Percentiles rank a stretch among this genome's conserved stretches.
Conservation (phyloP, 2,329 filamentous ascomycete genomes). For the Lachnellula cervina region DNA sequence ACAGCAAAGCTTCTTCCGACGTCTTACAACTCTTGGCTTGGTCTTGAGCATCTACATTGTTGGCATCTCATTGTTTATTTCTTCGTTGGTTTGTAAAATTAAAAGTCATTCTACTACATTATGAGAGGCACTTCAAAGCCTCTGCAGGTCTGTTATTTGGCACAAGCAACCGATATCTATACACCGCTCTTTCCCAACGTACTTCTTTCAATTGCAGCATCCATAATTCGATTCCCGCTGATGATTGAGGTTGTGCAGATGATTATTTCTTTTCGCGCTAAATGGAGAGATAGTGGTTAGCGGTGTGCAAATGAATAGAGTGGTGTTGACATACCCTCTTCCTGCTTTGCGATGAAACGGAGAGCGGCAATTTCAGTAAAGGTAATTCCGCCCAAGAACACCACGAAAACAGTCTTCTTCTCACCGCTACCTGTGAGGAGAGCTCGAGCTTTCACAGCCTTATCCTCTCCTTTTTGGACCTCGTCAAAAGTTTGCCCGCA, state of each 20-base stretch:
- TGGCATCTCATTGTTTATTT: constrained; percentile 13
- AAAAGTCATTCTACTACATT: background rate
- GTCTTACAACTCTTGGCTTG: background rate
- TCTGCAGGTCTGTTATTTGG: background rate
- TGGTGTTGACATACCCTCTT: constrained; percentile 52
- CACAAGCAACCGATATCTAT: background rate
- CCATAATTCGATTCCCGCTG: constrained; percentile 85
- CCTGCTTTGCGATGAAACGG: constrained; percentile 80
- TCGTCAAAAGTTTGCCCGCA: constrained; percentile 88
- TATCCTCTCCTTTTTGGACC: constrained; percentile 86
- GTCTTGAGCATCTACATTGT: background rate
- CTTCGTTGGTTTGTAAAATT: constrained; percentile 6
- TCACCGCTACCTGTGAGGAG: constrained; percentile 70
- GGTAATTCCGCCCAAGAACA: constrained; percentile 94
- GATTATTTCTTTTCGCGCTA: constrained; percentile 73
- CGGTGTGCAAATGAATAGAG: background rate
- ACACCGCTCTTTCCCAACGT: constrained; percentile 24
- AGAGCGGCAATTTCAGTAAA: constrained; percentile 94
- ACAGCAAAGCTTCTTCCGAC: constrained; percentile 6
- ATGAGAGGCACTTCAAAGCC: constrained; percentile 40
- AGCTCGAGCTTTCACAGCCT: constrained; percentile 80
- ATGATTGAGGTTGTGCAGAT: constrained; percentile 92
- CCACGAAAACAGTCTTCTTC: constrained; percentile 88
- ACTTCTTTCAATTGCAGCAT: constrained; percentile 68
- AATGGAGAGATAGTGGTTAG: constrained; percentile 9